Evolutionary conservation across 345 rosid species (phyloP), one percentile per base, ranked within the genome.

Genomic region (Melastoma malabathricum): DNA sequence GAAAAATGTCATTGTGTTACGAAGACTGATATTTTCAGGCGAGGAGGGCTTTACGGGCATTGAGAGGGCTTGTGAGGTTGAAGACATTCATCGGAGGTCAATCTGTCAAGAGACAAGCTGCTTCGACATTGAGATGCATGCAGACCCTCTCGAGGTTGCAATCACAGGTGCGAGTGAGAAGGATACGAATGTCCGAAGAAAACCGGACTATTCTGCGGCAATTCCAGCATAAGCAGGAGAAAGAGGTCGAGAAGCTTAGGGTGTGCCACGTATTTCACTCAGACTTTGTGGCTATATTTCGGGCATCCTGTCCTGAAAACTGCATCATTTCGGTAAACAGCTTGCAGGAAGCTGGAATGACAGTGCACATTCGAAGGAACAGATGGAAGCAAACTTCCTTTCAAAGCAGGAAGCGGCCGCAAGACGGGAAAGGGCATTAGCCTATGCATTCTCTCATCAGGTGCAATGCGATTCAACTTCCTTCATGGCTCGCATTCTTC

Each of bases 391-490:
- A 46, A 82, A 64, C 54, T 69, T 72, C 60, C 64, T 72, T 47
- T 57, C 53, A 68, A 82, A 60, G 66, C 86, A 77, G 54, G 88
- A 80, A 59, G 96, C 95, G 17, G 78, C 96, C 10, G 56, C 75
- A 82, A 84, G 89, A 75, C 69, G 98, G 68, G 98, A 92, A 60
- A 79, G 80, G 55, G 88, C 98, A 13, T 67, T 87, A 70, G 95
- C 96, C 55, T 92, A 87, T 52, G 75, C 96, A 18, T 80, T 71
- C 67, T 70, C 86, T 57, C 93, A 80, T 68, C 98, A 92, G 96
- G 98, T 92, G 25, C 25, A 22, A 22, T 22, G 25, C 25, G 25
- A 22, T 22, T 22, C 25, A n/a, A 22, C 25, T 2, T 22, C 25
- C 25, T 22, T 22, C 25, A 1, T 22, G 25, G 25, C 2, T 22